Percentiles rank a stretch among this genome's conserved stretches.
Evolutionary conservation across 106 monocot genomes (phyloP).

Genomic region (Ottelia alismoides): DNA sequence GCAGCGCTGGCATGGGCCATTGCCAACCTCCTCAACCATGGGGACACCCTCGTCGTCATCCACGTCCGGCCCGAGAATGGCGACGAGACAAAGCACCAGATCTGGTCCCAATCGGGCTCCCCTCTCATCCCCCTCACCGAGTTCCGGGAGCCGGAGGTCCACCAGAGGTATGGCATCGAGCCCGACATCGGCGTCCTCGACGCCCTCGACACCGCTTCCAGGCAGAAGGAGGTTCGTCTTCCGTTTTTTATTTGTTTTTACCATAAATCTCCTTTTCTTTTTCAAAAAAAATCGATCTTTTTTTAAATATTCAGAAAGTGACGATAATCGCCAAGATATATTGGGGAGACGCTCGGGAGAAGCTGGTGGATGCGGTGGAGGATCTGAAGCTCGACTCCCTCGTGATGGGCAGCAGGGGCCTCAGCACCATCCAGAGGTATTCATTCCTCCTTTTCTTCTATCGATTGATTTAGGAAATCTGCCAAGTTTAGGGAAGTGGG

Average conservation of each 20-base stretch:
- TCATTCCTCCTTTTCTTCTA: not conserved
- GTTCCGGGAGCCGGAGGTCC: conserved; percentile 38
- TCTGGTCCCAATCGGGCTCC: conserved; percentile 33
- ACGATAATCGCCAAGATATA: conserved; percentile 52
- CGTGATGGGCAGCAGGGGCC: conserved; percentile 70
- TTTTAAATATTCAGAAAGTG: conserved; percentile 28
- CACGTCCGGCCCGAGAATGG: conserved; percentile 21
- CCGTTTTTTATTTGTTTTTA: not conserved
- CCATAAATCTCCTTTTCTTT: not conserved
- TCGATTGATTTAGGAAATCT: too few species aligned
- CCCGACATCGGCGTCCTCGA: conserved; percentile 49
- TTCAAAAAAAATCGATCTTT: not conserved
- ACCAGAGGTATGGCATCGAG: conserved; percentile 42
- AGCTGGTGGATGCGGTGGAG: conserved; percentile 38
- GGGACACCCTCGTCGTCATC: conserved; percentile 55
- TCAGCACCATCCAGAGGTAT: conserved; percentile 46
- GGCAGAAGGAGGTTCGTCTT: conserved; percentile 47
- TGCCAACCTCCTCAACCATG: conserved; percentile 50
- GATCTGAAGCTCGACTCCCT: conserved; percentile 60
- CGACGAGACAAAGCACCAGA: conserved; percentile 25
- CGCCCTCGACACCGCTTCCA: conserved; percentile 36
- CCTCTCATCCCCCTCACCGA: conserved; percentile 66
- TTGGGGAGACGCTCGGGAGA: too few species aligned
- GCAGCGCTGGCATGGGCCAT: conserved; percentile 56
- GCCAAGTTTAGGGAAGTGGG: too few species aligned